Percentiles rank a stretch among this genome's conserved stretches.
Conservation (phyloP, 73 alveolate species). For the Blepharisma stoltei region DNA sequence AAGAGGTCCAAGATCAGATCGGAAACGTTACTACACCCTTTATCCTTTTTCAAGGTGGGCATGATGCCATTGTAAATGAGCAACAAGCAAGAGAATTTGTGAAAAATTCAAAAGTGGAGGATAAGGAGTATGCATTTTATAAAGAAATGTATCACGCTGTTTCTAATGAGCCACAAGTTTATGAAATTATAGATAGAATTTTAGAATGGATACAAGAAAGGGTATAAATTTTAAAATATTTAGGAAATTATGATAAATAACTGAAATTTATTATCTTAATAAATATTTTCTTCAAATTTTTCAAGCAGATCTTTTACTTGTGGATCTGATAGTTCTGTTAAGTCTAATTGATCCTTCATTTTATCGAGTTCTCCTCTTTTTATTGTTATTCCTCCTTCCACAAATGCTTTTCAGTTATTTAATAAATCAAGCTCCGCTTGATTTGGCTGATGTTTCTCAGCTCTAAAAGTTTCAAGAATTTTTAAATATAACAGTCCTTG, state of each 20-base stretch:
- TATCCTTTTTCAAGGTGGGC: neutral
- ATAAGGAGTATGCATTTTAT: neutral
- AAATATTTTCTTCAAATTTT: neutral
- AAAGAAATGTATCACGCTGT: neutral
- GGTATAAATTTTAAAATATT: neutral
- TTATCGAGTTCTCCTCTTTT: neutral
- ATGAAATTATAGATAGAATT: neutral
- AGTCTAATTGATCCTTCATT: neutral
- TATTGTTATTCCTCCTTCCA: neutral
- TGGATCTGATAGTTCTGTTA: neutral
- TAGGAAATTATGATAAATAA: too few species aligned
- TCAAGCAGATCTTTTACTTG: neutral
- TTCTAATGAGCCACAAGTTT: neutral
- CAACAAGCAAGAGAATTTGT: neutral
- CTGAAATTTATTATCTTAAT: too few species aligned
- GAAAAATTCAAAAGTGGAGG: neutral
- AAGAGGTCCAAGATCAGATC: neutral
- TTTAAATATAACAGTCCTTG: slow-evolving; percentile 15
- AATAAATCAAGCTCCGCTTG: neutral
- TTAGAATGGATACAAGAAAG: neutral
- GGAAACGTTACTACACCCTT: neutral
- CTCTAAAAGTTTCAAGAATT: slow-evolving; percentile 9
- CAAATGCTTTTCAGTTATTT: neutral
- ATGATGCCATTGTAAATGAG: neutral
- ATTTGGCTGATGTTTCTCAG: neutral